Base-by-base conservation (phyloP, 768 basidiomycete genomes). In the Suillus occidentalis region DNA sequence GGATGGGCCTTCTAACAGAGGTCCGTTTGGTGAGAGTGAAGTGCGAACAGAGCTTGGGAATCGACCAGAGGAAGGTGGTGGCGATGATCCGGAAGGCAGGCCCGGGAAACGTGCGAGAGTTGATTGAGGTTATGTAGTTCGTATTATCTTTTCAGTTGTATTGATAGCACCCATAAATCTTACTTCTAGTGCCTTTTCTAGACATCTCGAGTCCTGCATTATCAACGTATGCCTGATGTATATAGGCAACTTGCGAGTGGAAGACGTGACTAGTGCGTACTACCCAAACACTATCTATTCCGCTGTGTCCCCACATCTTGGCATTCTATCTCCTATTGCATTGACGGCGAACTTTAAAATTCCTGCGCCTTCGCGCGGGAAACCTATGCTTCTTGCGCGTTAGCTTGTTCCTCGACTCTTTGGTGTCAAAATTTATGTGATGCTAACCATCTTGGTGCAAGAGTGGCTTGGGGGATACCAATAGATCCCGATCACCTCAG, bases 71-170 rank as follows among this genome's bases (percentile, higher is more conserved):
- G 75, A 64, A 5, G 65, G 63, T 34, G 64, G 62, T 37, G 63
- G 57, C 14, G 69, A 72, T 25, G 71, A 63, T 16, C 63, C 45
- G 0, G 78, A 78, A 20, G 64, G 65, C 31, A 69, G 74, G 66
- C 69, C 72, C 5, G 72, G 69, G 22, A 77, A 78, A 60, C 75
- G 76, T n/a, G 65, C 64, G 39, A 72, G 77, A n/a, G 68, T 71
- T 14, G 77, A 77, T 25, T 78, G 67, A 76, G 37, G 18, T 57
- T 28, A 10, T 63, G 45, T 52, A 62, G 50, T 64, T 36, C 64
- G 16, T 25, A 42, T 63, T 22, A 25, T 65, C 62, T 34, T 63
- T 60, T 61, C 55, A 25, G 58, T n/a, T 62, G 63, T 36, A 63
- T 60, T 63, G 31, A 59, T 59, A 59, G 36, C 37, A 59, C 25